Evolutionary conservation across 371 early-diverging fungal genomes (phyloP).

Genomic region (Rhizopus delemar): DNA sequence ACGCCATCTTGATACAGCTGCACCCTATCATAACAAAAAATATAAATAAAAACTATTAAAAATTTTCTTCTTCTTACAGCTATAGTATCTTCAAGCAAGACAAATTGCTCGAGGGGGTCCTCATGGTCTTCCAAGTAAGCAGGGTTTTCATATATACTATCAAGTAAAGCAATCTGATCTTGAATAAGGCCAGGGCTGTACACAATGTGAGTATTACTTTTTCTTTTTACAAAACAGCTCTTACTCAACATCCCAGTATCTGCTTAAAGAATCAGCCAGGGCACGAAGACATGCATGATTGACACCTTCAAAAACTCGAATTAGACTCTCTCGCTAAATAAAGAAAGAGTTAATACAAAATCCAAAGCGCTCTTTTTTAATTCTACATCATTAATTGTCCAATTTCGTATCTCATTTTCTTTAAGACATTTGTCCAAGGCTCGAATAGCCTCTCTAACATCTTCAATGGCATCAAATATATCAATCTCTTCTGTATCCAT

Average conservation of each 20-base stretch:
- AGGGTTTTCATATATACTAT: conserved; percentile 48
- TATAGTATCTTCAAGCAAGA: conserved; percentile 37
- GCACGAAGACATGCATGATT: conserved; percentile 33
- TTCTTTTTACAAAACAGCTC: background rate
- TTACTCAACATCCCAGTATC: conserved; percentile 43
- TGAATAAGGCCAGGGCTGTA: conserved; percentile 38
- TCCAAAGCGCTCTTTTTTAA: background rate
- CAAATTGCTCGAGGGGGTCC: conserved; percentile 29
- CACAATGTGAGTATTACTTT: no score
- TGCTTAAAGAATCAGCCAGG: conserved; percentile 34
- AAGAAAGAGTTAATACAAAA: conserved; percentile 10
- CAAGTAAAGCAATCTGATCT: conserved; percentile 34
- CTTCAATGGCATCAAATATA: conserved; percentile 40
- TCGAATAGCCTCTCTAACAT: conserved; percentile 39
- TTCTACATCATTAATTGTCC: conserved; percentile 53
- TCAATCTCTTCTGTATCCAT: conserved; percentile 34
- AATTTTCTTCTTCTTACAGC: conserved; percentile 17
- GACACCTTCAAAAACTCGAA: conserved; percentile 40
- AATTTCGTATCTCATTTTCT: conserved; percentile 37
- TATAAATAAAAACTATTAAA: conserved; percentile 10
- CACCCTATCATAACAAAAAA: conserved; percentile 25
- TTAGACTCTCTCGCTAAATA: conserved; percentile 28
- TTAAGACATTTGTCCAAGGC: conserved; percentile 41
- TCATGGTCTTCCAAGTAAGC: conserved; percentile 39
- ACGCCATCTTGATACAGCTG: conserved; percentile 44